phyloP scores from a whole-genome alignment of 805 yeast species.

The Kuraishia piskuri region DNA sequence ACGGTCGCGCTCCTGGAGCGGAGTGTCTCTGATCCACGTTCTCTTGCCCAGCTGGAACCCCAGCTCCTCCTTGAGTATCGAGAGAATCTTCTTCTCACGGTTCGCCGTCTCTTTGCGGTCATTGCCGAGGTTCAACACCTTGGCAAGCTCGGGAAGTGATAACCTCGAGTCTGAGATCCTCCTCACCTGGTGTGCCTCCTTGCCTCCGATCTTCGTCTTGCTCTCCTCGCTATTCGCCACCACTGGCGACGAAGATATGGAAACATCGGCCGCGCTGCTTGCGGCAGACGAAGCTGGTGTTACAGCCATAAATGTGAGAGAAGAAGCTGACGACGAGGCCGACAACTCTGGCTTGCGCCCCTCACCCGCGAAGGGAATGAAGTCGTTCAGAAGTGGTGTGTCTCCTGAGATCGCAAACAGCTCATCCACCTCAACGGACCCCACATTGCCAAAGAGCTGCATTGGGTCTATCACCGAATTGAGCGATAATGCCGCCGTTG shows the following conservation, averaged over 20 bases:
- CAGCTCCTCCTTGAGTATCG: slow-evolving; percentile 45
- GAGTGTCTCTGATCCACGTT: slow-evolving; percentile 82
- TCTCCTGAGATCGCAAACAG: background rate
- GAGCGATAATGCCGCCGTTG: background rate
- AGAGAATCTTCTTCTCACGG: slow-evolving; percentile 44
- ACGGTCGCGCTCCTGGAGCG: slow-evolving; percentile 37
- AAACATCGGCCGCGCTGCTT: background rate
- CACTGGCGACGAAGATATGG: background rate
- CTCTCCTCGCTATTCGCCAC: background rate
- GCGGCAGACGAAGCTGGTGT: background rate
- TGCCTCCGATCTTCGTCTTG: background rate
- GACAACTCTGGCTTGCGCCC: background rate
- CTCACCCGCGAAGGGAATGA: background rate
- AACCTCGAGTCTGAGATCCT: slow-evolving; percentile 40
- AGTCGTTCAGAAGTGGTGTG: background rate
- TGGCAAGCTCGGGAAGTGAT: slow-evolving; percentile 47
- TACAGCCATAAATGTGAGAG: background rate
- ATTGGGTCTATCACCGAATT: background rate
- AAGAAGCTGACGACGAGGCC: background rate
- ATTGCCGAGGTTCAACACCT: slow-evolving; percentile 38
- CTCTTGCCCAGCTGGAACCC: slow-evolving; percentile 68
- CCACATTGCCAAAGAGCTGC: background rate
- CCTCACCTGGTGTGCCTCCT: background rate
- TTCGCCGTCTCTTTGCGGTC: slow-evolving; percentile 45
- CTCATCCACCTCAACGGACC: background rate